Evolutionary conservation across 305 asterid species (phyloP).

Genomic region (Fraxinus sp.): DNA sequence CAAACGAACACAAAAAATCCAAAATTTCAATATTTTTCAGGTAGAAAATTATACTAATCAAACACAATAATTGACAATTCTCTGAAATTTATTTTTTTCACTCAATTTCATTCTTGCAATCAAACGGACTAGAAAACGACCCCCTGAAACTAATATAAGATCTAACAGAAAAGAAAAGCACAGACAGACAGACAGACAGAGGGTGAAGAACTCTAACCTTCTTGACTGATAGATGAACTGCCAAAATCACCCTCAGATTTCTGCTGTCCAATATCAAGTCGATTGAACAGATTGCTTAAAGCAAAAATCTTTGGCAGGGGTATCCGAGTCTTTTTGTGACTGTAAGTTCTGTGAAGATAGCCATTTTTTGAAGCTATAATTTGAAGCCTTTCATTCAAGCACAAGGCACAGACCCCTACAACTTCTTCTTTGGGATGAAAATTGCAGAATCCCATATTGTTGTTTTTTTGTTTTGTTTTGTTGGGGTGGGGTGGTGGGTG

Average conservation of each 20-base stretch:
- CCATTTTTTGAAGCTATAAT: conserved; percentile 30
- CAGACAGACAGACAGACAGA: neutral
- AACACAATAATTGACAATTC: too few species aligned
- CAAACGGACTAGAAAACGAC: too few species aligned
- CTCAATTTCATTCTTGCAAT: too few species aligned
- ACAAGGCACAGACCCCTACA: conserved; percentile 42
- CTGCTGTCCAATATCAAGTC: conserved; percentile 31
- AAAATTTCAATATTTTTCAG: too few species aligned
- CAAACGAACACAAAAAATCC: too few species aligned
- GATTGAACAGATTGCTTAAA: conserved; percentile 32
- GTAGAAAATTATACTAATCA: too few species aligned
- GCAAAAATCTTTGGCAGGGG: conserved; percentile 38
- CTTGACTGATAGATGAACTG: conserved; percentile 30
- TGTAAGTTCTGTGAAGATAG: neutral
- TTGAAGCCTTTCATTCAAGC: conserved; percentile 42
- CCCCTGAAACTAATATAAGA: too few species aligned
- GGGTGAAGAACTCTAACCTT: conserved; percentile 23
- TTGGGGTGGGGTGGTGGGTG: neutral
- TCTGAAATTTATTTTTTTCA: too few species aligned
- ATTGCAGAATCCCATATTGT: conserved; percentile 24
- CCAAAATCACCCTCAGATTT: conserved; percentile 11
- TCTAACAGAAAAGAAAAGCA: too few species aligned
- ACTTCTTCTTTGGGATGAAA: conserved; percentile 39
- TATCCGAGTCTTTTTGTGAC: neutral
- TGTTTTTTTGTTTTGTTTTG: neutral